A percentile compares a stretch with the other conserved stretches of the same genome.
These are phyloP conservation scores for Heliocybe sulcata DNA, from an alignment of 1,284 basidiomycete species.

Conservation along the genomic window DNA sequence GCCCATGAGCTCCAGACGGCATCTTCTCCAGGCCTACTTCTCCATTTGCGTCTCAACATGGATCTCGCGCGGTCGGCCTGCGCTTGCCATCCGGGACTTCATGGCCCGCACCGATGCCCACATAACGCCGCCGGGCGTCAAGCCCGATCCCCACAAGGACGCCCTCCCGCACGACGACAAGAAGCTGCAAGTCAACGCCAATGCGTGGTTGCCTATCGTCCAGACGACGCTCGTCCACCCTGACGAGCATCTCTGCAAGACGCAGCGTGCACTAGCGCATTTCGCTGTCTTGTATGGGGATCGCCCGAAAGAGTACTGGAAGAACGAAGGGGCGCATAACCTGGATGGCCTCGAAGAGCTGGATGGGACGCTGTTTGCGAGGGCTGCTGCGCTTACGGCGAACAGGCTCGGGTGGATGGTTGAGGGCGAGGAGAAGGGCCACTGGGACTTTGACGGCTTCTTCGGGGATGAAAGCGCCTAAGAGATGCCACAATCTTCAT, in stretches of 20 bases:
- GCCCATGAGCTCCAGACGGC: conserved; percentile 14
- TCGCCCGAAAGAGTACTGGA: conserved; percentile 25
- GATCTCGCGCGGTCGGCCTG: conserved; percentile 30
- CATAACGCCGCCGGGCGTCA: conserved; percentile 21
- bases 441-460: conserved; percentile 18
- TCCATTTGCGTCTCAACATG: conserved; percentile 26
- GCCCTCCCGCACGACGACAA: conserved; percentile 23
- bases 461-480: background rate
- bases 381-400: conserved; percentile 42
- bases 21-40: conserved; percentile 33
- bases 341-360: conserved; percentile 39
- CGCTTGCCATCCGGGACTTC: conserved; percentile 27
- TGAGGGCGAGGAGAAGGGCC: conserved; percentile 30
- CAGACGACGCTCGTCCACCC: conserved; percentile 41
- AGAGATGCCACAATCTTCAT: no score
- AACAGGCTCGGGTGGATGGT: conserved; percentile 43
- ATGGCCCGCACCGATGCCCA: conserved; percentile 17
- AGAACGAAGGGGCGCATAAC: conserved; percentile 21
- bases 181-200: conserved; percentile 25
- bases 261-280: conserved; percentile 49
- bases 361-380: conserved; percentile 55
- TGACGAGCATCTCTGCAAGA: conserved; percentile 58
- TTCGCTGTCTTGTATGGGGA: conserved; percentile 42
- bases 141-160: conserved; percentile 21
- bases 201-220: conserved; percentile 51